These are phyloP conservation scores for Penicillium simplicissimum DNA, from an alignment of 495 filamentous ascomycete genomes.

Conservation along the genomic window DNA sequence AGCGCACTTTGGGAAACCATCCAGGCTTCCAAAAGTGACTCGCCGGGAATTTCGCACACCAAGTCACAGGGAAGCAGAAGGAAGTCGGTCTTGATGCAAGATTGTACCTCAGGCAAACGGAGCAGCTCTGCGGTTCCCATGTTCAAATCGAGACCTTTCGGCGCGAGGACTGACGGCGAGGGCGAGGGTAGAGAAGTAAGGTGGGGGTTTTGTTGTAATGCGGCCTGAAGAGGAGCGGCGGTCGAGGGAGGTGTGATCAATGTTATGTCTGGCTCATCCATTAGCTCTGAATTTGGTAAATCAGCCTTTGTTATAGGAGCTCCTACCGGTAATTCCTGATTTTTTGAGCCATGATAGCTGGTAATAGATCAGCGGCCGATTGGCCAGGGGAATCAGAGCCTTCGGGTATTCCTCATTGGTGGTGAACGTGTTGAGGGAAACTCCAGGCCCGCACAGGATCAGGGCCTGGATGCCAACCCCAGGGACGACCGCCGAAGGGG, in stretches of 20 bases:
- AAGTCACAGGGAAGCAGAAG: conserved; percentile 91
- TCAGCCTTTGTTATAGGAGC: too few species aligned
- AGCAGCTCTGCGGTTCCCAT: conserved; percentile 91
- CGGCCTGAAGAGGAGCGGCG: conserved; percentile 67
- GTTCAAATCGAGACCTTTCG: conserved; percentile 68
- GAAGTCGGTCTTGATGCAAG: conserved; percentile 77
- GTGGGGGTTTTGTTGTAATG: conserved; percentile 82
- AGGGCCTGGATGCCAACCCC: conserved; percentile 86
- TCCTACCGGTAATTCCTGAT: conserved; percentile 75
- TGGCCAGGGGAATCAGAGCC: conserved; percentile 87
- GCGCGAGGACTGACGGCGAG: conserved; percentile 72
- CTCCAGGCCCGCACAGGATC: conserved; percentile 82
- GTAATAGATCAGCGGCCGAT: conserved; percentile 96
- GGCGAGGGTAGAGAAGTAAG: conserved; percentile 78
- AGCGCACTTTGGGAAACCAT: conserved; percentile 79
- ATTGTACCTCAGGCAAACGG: conserved; percentile 70
- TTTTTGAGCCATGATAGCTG: conserved; percentile 87
- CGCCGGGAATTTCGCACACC: conserved; percentile 83
- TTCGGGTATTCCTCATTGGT: conserved; percentile 76
- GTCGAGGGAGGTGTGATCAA: conserved; percentile 80
- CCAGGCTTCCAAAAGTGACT: conserved; percentile 84
- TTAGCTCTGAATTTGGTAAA: background rate
- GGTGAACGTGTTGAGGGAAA: conserved; percentile 89
- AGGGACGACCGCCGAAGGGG: conserved; percentile 54
- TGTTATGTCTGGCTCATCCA: conserved; percentile 63